Evolutionary conservation across 2,329 filamentous ascomycete genomes (phyloP).

Genomic region (Claviceps maximensis): DNA sequence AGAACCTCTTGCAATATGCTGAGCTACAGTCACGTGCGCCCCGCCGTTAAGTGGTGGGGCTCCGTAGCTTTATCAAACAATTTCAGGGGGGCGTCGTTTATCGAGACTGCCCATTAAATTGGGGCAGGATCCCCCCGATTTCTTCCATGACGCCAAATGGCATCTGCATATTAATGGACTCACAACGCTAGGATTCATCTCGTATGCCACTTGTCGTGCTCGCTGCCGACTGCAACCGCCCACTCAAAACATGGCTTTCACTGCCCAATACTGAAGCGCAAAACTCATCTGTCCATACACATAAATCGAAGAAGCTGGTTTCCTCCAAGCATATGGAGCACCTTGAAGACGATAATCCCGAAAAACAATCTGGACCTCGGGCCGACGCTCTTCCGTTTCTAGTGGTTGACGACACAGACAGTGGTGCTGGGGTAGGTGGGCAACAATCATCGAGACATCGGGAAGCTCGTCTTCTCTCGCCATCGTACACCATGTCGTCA

Average conservation of each 20-base stretch:
- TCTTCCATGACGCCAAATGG: neutral
- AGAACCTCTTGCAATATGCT: too few relatives aligned
- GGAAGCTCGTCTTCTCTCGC: conserved; percentile 6
- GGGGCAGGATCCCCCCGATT: neutral
- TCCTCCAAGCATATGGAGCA: conserved; percentile 7
- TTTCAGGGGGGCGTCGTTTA: too few relatives aligned
- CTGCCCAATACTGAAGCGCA: neutral
- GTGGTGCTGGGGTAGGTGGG: neutral
- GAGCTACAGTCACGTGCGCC: too few relatives aligned
- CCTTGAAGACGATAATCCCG: neutral
- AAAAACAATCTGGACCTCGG: neutral
- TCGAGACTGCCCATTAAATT: neutral
- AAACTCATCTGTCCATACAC: neutral
- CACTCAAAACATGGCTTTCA: neutral
- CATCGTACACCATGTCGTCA: conserved; percentile 6
- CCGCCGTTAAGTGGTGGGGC: too few relatives aligned
- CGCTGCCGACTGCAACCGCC: neutral
- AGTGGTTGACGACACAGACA: conserved; percentile 12
- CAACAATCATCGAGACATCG: neutral
- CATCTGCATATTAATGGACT: neutral
- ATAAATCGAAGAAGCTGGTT: neutral
- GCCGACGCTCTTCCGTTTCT: conserved; percentile 6
- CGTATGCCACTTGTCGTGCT: neutral
- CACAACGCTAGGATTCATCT: neutral
- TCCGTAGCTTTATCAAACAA: too few relatives aligned